Conservation (phyloP, 2,329 filamentous ascomycete genomes). For the Lachnellula occidentalis region DNA sequence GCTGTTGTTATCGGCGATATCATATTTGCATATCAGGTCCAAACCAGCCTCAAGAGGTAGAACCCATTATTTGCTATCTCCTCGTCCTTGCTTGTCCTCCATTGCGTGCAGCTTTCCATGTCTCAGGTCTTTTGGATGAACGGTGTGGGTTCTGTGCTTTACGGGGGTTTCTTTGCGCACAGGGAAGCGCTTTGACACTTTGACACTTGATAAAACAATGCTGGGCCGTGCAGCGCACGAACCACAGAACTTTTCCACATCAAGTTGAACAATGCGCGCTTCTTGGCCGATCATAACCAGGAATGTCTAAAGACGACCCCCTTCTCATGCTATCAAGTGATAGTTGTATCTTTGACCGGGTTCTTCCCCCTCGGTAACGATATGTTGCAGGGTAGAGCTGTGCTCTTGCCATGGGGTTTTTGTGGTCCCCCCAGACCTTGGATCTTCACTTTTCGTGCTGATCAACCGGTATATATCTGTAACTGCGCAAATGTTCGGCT, state of each 20-base stretch:
- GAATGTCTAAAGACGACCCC: slow-evolving; percentile 2
- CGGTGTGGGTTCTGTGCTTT: not conserved
- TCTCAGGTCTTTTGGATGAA: not conserved
- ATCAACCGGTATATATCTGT: not conserved
- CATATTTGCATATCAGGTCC: no score
- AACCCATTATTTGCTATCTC: no score
- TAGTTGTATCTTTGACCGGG: not conserved
- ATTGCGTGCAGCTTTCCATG: not conserved
- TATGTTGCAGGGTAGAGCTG: not conserved
- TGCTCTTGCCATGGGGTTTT: not conserved
- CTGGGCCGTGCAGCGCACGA: not conserved
- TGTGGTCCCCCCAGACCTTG: not conserved
- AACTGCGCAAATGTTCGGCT: not conserved
- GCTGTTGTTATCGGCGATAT: no score
- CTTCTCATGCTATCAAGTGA: slow-evolving; percentile 5
- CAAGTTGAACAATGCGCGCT: not conserved
- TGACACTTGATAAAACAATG: not conserved
- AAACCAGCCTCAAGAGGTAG: no score
- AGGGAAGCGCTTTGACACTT: not conserved
- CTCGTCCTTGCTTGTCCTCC: no score
- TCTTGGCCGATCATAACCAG: not conserved
- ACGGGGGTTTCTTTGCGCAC: not conserved
- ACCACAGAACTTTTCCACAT: not conserved
- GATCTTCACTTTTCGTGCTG: not conserved
- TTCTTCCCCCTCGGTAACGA: not conserved